phyloP scores from a whole-genome alignment of 1,284 basidiomycete species.

The Bondarzewia mesenterica region DNA sequence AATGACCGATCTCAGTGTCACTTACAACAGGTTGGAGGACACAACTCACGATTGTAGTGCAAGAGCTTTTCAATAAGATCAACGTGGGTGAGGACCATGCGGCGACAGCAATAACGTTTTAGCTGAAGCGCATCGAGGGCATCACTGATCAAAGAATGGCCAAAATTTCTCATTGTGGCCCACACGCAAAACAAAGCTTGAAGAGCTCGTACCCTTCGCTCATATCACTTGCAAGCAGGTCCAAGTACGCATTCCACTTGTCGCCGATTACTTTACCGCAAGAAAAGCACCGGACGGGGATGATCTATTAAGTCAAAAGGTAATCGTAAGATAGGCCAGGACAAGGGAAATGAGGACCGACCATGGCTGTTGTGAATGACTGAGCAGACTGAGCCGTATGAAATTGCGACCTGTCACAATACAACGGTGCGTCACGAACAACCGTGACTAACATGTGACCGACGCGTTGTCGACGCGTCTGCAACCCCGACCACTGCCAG shows the following conservation, averaged over 20 bases:
- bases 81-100: conserved; percentile 97
- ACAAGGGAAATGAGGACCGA: not conserved
- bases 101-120: conserved; percentile 92
- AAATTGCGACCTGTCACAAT: too few relatives aligned
- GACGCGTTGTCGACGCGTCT: conserved; percentile 2
- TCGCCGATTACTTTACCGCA: conserved; percentile 93
- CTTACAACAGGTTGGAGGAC: not conserved
- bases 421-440: too few relatives aligned
- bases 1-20: not conserved
- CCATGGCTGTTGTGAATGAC: not conserved
- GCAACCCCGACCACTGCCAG: not conserved
- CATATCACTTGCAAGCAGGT: conserved; percentile 69
- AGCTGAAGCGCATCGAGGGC: conserved; percentile 88
- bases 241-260: conserved; percentile 84
- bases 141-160: conserved; percentile 44
- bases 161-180: not conserved
- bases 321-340: not conserved
- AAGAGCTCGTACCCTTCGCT: conserved; percentile 69
- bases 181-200: not conserved
- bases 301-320: conserved; percentile 51
- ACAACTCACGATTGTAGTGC: conserved; percentile 80
- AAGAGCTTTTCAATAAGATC: conserved; percentile 95
- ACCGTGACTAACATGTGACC: conserved; percentile 1
- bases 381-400: not conserved
- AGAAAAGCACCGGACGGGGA: conserved; percentile 84